Percentiles rank a stretch among this genome's conserved stretches.
phyloP scores from a whole-genome alignment of 257 asterid genomes.

The Marsdenia floribunda region DNA sequence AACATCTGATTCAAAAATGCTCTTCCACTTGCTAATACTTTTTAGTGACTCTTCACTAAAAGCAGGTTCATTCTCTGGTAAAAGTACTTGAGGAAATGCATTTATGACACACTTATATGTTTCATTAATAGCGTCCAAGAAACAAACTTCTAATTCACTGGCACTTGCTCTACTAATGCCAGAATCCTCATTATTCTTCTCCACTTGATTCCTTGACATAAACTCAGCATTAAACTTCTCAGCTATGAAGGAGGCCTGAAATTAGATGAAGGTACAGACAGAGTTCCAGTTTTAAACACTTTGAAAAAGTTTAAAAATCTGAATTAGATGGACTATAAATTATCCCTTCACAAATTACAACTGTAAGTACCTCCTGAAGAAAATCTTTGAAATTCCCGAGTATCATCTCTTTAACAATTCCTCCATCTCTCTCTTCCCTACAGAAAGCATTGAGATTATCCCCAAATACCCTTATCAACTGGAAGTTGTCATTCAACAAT shows the following conservation, averaged over 20 bases:
- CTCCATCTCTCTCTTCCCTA: constrained; percentile 33
- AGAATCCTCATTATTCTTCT: constrained; percentile 20
- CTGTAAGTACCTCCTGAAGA: constrained; percentile 45
- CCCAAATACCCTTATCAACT: constrained; percentile 43
- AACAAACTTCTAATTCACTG: constrained; percentile 33
- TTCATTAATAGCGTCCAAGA: constrained; percentile 37
- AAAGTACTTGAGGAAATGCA: constrained; percentile 34
- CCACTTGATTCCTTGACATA: constrained; percentile 24
- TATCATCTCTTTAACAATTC: constrained; percentile 39
- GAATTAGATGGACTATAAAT: neutral
- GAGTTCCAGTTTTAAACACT: constrained; percentile 6
- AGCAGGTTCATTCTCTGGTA: constrained; percentile 33
- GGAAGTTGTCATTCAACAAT: constrained; percentile 48
- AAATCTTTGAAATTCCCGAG: constrained; percentile 52
- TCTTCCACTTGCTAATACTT: constrained; percentile 56
- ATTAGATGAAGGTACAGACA: constrained; percentile 8
- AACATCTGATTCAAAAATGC: constrained; percentile 46
- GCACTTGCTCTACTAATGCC: constrained; percentile 14
- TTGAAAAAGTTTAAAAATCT: constrained; percentile 2
- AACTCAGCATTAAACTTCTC: constrained; percentile 37
- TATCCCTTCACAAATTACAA: neutral
- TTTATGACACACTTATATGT: constrained; percentile 33
- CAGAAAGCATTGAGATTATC: constrained; percentile 36
- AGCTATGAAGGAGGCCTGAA: constrained; percentile 52
- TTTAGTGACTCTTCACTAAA: constrained; percentile 30